phyloP scores from a whole-genome alignment of 495 filamentous ascomycete genomes.

The Penicillium pancosmium region DNA sequence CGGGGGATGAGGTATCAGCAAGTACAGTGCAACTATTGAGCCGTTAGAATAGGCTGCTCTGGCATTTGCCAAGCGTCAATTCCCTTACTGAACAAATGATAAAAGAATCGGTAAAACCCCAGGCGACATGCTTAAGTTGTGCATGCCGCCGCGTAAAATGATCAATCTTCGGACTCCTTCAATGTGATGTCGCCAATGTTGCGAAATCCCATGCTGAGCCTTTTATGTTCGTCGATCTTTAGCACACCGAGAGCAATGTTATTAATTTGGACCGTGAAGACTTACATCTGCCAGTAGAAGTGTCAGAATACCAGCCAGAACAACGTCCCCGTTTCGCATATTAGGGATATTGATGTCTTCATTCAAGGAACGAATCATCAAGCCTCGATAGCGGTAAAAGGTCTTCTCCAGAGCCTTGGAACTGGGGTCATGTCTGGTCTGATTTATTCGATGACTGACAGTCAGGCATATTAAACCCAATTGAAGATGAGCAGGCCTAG shows the following conservation, averaged over 20 bases:
- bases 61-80: background rate
- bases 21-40: constrained; percentile 24
- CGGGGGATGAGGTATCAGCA: constrained; percentile 36
- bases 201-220: constrained; percentile 31
- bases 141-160: constrained; percentile 30
- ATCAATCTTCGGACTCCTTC: constrained; percentile 32
- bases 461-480: constrained; percentile 35
- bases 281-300: constrained; percentile 15
- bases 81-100: background rate
- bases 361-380: constrained; percentile 34
- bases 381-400: constrained; percentile 36
- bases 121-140: background rate
- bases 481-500: constrained; percentile 27
- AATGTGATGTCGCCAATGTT: constrained; percentile 35
- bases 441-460: constrained; percentile 37
- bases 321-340: constrained; percentile 21
- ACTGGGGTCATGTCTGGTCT: constrained; percentile 13
- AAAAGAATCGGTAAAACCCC: background rate
- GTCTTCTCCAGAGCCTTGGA: constrained; percentile 18
- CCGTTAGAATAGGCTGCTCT: background rate
- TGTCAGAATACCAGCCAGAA: constrained; percentile 23
- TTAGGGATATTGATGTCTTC: constrained; percentile 25
- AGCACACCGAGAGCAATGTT: background rate
- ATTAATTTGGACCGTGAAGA: background rate
- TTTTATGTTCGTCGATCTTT: constrained; percentile 7